A percentile compares a stretch with the other conserved stretches of the same genome.
phyloP scores from a whole-genome alignment of 202 grass and related monocot species.

The Zizania palustris region DNA sequence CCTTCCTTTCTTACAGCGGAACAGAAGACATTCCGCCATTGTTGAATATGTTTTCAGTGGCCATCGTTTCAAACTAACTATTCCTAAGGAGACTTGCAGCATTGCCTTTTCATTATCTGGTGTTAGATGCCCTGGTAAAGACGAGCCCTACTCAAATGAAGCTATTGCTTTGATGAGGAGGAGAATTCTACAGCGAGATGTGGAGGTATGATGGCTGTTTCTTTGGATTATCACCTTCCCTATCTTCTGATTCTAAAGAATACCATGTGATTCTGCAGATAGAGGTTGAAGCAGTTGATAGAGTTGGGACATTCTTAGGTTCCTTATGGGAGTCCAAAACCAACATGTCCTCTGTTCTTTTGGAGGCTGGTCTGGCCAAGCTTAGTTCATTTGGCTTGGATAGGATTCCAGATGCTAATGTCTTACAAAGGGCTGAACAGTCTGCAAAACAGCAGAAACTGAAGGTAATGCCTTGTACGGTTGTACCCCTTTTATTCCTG shows the following conservation, averaged over 20 bases:
- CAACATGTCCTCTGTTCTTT: slow-evolving; percentile 74
- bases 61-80: slow-evolving; percentile 91
- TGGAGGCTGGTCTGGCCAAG: slow-evolving; percentile 88
- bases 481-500: no score
- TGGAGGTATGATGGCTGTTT: slow-evolving; percentile 60
- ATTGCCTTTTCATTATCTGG: slow-evolving; percentile 94
- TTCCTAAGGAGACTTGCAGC: slow-evolving; percentile 95
- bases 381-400: slow-evolving; percentile 82
- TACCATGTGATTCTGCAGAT: slow-evolving; percentile 58
- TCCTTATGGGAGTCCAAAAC: slow-evolving; percentile 87
- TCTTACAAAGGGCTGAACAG: slow-evolving; percentile 73
- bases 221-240: not conserved
- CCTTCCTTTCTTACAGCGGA: slow-evolving; percentile 87
- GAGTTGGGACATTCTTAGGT: slow-evolving; percentile 93
- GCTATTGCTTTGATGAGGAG: slow-evolving; percentile 94
- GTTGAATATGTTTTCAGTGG: slow-evolving; percentile 99
- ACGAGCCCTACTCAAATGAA: slow-evolving; percentile 80
- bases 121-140: slow-evolving; percentile 78
- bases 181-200: slow-evolving; percentile 79
- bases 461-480: slow-evolving; percentile 59
- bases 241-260: slow-evolving; percentile 28
- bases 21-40: slow-evolving; percentile 73
- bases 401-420: slow-evolving; percentile 72
- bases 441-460: slow-evolving; percentile 89
- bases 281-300: slow-evolving; percentile 93